Conservation (phyloP, 768 basidiomycete species). For the Krasilnikovozyma curviuscula region DNA sequence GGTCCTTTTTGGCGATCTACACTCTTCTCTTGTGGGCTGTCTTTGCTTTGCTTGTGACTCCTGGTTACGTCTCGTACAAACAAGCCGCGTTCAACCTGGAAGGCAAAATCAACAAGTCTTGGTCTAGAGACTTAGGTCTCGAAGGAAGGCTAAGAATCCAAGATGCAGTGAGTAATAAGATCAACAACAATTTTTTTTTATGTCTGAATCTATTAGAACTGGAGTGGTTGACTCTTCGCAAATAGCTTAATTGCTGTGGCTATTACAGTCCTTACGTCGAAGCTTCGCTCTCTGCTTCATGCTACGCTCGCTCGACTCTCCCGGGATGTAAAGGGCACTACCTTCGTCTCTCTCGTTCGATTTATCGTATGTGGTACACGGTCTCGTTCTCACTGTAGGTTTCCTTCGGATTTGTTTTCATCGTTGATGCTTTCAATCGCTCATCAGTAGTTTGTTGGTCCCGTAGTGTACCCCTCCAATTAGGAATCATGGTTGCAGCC, state of each 20-base stretch:
- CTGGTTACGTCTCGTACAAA: constrained; percentile 64
- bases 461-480: constrained; percentile 50
- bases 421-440: no score
- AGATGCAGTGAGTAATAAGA: constrained; percentile 29
- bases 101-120: constrained; percentile 58
- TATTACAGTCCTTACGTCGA: constrained; percentile 64
- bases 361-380: constrained; percentile 47
- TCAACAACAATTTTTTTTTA: neutral
- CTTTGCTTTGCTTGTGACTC: constrained; percentile 48
- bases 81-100: constrained; percentile 55
- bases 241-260: constrained; percentile 52
- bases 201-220: no score
- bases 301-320: constrained; percentile 49
- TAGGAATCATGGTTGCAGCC: constrained; percentile 42
- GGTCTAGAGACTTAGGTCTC: constrained; percentile 44
- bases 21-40: constrained; percentile 51
- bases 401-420: no score
- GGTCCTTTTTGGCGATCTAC: constrained; percentile 58
- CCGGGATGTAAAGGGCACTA: constrained; percentile 56
- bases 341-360: constrained; percentile 37
- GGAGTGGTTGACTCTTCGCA: no score
- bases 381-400: constrained; percentile 45
- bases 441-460: no score
- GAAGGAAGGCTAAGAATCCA: constrained; percentile 48
- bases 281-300: constrained; percentile 52